Conservation (phyloP, 345 rosid species). For the Eucalyptus leucophloia region DNA sequence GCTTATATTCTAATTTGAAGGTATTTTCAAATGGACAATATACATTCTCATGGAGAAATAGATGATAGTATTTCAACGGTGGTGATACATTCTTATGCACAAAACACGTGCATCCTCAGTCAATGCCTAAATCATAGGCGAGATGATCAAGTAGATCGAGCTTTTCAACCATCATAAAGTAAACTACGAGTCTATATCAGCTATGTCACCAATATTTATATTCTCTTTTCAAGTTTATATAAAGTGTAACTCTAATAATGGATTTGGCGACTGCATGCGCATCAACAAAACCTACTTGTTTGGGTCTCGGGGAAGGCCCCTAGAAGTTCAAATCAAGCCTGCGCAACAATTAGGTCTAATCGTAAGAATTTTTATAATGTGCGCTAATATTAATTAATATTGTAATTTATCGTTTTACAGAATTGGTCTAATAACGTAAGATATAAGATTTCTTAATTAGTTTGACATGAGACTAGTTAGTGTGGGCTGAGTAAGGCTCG, state of each 20-base stretch:
- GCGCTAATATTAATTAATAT: no score
- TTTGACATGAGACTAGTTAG: accelerated
- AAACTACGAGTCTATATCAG: not conserved
- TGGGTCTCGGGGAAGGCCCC: not conserved
- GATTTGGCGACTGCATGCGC: not conserved
- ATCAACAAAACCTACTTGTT: not conserved
- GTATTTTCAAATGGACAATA: not conserved
- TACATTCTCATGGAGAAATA: no score
- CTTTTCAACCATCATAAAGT: not conserved
- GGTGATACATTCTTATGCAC: no score
- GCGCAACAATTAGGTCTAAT: not conserved
- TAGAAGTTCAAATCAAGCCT: not conserved
- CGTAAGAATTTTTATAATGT: no score
- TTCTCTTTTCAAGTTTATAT: not conserved
- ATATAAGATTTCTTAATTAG: no score
- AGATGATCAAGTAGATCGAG: not conserved
- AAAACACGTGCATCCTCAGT: not conserved
- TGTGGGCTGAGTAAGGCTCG: accelerated
- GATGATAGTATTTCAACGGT: no score
- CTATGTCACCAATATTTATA: no score
- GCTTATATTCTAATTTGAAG: not conserved
- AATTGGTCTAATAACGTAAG: no score
- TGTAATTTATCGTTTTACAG: accelerated
- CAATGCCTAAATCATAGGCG: not conserved
- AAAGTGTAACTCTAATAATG: not conserved